Evolutionary conservation across 1,139 yeast genomes (phyloP).

Genomic region (Pneumocystis canis): DNA sequence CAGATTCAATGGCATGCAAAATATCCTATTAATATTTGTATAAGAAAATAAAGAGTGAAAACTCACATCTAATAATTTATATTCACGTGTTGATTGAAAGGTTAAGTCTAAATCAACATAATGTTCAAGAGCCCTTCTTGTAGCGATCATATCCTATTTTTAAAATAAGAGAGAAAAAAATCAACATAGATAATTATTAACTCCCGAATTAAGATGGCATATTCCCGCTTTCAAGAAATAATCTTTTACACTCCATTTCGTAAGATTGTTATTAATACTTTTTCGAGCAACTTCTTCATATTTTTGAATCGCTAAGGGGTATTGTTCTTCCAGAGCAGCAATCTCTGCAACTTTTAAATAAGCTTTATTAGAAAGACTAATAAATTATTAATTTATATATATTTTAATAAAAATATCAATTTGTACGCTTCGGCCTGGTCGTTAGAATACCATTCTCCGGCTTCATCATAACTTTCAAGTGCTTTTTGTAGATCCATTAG

Average conservation of each 20-base stretch:
- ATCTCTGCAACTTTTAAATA: slow-evolving; percentile 82
- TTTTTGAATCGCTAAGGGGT: slow-evolving; percentile 9
- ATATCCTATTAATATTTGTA: slow-evolving; percentile 31
- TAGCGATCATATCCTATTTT: slow-evolving; percentile 58
- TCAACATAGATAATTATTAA: background rate
- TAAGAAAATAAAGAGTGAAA: background rate
- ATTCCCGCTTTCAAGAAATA: slow-evolving; percentile 72
- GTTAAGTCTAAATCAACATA: slow-evolving; percentile 61
- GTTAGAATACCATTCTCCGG: slow-evolving; percentile 90
- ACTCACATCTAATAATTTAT: slow-evolving; percentile 31
- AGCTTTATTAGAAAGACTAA: slow-evolving; percentile 60
- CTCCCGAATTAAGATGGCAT: slow-evolving; percentile 62
- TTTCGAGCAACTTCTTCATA: slow-evolving; percentile 12
- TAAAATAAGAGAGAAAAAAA: background rate
- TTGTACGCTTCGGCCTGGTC: slow-evolving; percentile 73
- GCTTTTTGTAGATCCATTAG: slow-evolving; percentile 56
- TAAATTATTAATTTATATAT: background rate
- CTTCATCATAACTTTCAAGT: slow-evolving; percentile 66
- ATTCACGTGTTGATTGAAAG: slow-evolving; percentile 69
- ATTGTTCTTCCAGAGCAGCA: slow-evolving; percentile 60
- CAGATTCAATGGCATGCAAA: slow-evolving; percentile 57
- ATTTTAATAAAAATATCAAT: background rate
- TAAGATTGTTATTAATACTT: slow-evolving; percentile 55
- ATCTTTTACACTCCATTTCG: slow-evolving; percentile 87
- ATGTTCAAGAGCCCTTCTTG: slow-evolving; percentile 52